phyloP scores from a whole-genome alignment of 371 early-diverging fungal species.

The Mucor racemosus region DNA sequence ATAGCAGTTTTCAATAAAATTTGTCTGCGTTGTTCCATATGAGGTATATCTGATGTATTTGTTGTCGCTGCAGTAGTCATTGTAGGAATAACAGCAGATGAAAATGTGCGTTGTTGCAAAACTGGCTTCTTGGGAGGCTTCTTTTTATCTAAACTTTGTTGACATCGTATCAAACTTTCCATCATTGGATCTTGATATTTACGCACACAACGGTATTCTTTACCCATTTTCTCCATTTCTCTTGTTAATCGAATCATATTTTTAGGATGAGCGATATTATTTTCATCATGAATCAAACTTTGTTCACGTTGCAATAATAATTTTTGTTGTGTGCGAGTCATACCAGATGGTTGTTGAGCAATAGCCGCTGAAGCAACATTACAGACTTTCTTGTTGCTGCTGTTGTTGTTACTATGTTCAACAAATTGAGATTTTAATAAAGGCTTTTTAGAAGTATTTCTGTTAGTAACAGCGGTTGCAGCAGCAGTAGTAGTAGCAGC shows the following conservation, averaged over 20 bases:
- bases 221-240: conserved; percentile 50
- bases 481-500: not conserved
- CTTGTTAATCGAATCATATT: conserved; percentile 54
- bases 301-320: conserved; percentile 51
- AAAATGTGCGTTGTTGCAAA: conserved; percentile 14
- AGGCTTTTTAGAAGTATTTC: conserved; percentile 4
- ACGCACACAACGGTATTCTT: conserved; percentile 44
- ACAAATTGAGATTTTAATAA: conserved; percentile 33
- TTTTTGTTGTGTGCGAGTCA: conserved; percentile 57
- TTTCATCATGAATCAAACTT: conserved; percentile 47
- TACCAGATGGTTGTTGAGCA: conserved; percentile 20
- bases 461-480: not conserved
- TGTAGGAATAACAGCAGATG: conserved; percentile 16
- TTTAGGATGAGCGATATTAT: conserved; percentile 46
- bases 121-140: not conserved
- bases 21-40: conserved; percentile 25
- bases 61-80: not conserved
- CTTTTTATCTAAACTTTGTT: conserved; percentile 5
- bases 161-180: conserved; percentile 34
- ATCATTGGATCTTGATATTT: conserved; percentile 43
- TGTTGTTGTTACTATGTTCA: conserved; percentile 13
- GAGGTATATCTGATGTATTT: conserved; percentile 8
- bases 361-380: conserved; percentile 20
- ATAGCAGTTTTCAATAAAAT: conserved; percentile 22
- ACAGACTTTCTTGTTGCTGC: not conserved